phyloP scores from a whole-genome alignment of 768 basidiomycete genomes.

The Hygrocybe punicea region DNA sequence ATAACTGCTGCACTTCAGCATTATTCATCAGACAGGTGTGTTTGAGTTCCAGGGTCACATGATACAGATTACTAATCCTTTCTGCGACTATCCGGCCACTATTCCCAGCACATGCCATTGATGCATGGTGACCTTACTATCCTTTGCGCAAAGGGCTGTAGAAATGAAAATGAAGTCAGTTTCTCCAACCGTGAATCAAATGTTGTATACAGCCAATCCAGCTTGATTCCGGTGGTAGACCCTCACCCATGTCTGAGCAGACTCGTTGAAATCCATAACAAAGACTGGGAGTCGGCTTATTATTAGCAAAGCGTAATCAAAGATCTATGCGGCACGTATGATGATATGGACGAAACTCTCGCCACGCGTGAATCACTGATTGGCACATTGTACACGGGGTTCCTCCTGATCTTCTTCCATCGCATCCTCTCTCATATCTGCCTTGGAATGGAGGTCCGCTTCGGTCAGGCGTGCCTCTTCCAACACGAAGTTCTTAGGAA shows the following conservation, averaged over 20 bases:
- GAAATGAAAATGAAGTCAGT: constrained; percentile 92
- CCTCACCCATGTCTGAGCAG: neutral
- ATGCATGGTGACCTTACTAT: no score
- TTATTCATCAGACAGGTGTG: no score
- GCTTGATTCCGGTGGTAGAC: no score
- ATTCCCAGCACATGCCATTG: no score
- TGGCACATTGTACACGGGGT: constrained; percentile 93
- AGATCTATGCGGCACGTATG: no score
- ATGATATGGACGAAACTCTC: no score
- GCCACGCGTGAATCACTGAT: constrained; percentile 51
- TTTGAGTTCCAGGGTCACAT: no score
- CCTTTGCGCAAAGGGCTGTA: no score
- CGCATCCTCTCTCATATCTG: constrained; percentile 52
- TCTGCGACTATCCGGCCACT: no score
- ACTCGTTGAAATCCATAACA: constrained; percentile 9
- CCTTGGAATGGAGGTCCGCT: constrained; percentile 52
- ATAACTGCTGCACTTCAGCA: no score
- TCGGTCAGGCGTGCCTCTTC: constrained; percentile 87
- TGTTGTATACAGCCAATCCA: constrained; percentile 77
- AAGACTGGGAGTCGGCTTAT: neutral
- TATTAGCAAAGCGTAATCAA: no score
- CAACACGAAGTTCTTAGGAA: constrained; percentile 60
- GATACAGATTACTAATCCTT: no score
- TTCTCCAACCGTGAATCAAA: constrained; percentile 82
- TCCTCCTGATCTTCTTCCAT: constrained; percentile 96